Conservation (phyloP, 1,284 basidiomycete species). For the Mixia osmundae region DNA sequence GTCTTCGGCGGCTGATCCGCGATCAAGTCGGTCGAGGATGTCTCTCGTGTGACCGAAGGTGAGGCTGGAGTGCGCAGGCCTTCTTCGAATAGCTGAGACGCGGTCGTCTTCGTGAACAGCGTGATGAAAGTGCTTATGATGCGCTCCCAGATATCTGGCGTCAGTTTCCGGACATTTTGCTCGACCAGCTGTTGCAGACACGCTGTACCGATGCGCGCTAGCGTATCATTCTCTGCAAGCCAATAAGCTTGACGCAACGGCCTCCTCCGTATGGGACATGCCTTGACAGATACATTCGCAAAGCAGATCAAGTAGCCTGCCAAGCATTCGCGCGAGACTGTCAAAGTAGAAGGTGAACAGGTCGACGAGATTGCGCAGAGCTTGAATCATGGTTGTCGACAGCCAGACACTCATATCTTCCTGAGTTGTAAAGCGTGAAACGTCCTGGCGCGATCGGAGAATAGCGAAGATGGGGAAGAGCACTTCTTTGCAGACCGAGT, state of each 20-base stretch:
- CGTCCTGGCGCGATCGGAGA: constrained; percentile 51
- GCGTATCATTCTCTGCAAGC: constrained; percentile 71
- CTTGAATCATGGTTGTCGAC: constrained; percentile 97
- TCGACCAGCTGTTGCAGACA: constrained; percentile 92
- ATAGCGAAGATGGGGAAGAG: constrained; percentile 98
- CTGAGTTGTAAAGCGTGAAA: constrained; percentile 79
- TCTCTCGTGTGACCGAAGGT: constrained; percentile 25
- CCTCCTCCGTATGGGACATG: constrained; percentile 21
- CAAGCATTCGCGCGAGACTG: constrained; percentile 66
- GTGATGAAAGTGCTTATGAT: constrained; percentile 85
- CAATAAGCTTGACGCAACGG: constrained; percentile 7
- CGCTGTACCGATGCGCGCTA: constrained; percentile 91
- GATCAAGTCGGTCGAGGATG: constrained; percentile 1
- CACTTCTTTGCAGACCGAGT: constrained; percentile 85
- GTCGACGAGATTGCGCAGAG: constrained; percentile 80
- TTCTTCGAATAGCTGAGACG: constrained; percentile 89
- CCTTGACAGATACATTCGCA: constrained; percentile 98
- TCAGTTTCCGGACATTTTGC: constrained; percentile 75
- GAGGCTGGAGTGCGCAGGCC: constrained; percentile 33
- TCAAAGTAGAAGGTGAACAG: constrained; percentile 93
- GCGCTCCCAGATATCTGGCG: constrained; percentile 63
- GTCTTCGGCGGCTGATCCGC: not conserved
- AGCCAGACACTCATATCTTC: constrained; percentile 99
- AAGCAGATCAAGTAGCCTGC: constrained; percentile 73
- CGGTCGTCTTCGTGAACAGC: constrained; percentile 90